Evolutionary conservation across 2,329 filamentous ascomycete genomes (phyloP), one percentile per base, ranked within the genome.

Genomic region (Gnomoniopsis sp.): DNA sequence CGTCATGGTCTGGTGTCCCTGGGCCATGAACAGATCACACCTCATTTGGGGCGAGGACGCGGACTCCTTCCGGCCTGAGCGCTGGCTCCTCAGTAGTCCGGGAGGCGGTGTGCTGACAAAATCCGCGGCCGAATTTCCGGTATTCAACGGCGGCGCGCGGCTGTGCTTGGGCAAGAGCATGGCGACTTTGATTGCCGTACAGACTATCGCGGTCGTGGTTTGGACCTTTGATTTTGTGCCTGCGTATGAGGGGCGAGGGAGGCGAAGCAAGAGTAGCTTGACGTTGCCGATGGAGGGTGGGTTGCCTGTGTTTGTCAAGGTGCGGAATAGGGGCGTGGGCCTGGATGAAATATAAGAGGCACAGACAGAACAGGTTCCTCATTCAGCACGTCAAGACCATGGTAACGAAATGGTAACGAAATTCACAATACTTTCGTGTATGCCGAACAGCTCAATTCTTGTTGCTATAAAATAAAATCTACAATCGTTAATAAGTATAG

Each of bases 241-340:
- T 17, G 74, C 73, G 4, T 78, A 74, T 59, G 71, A 75, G 21
- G 70, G 64, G 41, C 49, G 38, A 19, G 77, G 84, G 65, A 77
- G 83, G 63, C 73, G 78, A 19, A 86, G 82, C 65, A 81, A 79
- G 70, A 86, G 79, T 52, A 87, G 84, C 63, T 71, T 88, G 51
- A 88, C 85, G 3, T 66, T 88, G 63, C 85, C 85, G 0, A 88
- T 88, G 84, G 75, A 84, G 55, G 83, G 77, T 2, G 85, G 85
- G 0, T 67, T 88, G 60, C 84, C 83, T 6, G 77, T 77, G 53
- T 66, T 66, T 57, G 72, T 79, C 14, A 71, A 64, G 55, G 52
- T 57, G 47, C 64, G 67, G 47, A 53, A 33, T 41, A 43, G 51
- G n/a, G 57, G 44, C 1, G 55, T 26, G 33, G 52, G 49, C 21